Evolutionary conservation across 805 yeast species (phyloP).

Genomic region (Nakazawaea anatomiae): DNA sequence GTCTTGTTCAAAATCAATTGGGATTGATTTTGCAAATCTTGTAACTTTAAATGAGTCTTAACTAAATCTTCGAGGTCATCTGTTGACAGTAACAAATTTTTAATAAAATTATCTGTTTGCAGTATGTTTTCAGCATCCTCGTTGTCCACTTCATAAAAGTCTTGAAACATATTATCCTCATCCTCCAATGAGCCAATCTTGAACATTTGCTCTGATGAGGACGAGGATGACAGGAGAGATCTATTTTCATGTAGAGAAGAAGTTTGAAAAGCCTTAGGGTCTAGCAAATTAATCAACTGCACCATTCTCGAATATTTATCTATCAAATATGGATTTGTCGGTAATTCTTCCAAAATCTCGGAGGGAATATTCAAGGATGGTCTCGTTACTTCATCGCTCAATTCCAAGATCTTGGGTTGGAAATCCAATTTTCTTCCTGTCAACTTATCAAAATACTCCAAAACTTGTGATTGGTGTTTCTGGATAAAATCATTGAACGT

Average conservation of each 20-base stretch:
- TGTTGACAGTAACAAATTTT: conserved; percentile 26
- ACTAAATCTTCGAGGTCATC: conserved; percentile 27
- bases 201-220: conserved; percentile 10
- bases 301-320: conserved; percentile 60
- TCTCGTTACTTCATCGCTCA: conserved; percentile 51
- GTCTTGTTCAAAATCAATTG: conserved; percentile 27
- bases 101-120: conserved; percentile 56
- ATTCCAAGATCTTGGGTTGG: conserved; percentile 47
- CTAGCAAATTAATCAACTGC: conserved; percentile 46
- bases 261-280: conserved; percentile 12
- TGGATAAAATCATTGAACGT: conserved; percentile 65
- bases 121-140: conserved; percentile 48
- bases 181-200: conserved; percentile 14
- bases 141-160: conserved; percentile 21
- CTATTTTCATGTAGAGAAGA: conserved; percentile 19
- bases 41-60: conserved; percentile 33
- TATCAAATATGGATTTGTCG: conserved; percentile 62
- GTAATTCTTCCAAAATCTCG: conserved; percentile 49
- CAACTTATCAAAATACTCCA: conserved; percentile 66
- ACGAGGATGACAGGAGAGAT: conserved; percentile 15
- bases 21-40: conserved; percentile 36
- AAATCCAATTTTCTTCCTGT: conserved; percentile 68
- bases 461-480: conserved; percentile 48
- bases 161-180: conserved; percentile 24
- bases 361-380: conserved; percentile 54